phyloP scores from a whole-genome alignment of 768 basidiomycete species.

The Dictyophora rubrovolvata region DNA sequence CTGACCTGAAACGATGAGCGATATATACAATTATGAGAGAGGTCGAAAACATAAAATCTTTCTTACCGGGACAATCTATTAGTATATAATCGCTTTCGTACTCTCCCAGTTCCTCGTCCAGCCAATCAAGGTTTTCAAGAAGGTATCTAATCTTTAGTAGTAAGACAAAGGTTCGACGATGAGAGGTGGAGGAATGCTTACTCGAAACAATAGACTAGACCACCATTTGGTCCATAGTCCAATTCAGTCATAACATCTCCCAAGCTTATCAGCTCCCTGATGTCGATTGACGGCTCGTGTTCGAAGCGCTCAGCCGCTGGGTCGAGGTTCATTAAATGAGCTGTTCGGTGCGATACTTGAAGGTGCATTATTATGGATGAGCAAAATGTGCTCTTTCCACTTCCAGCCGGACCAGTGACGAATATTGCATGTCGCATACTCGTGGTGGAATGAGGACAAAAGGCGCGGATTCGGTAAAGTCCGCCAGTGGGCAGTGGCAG shows the following conservation, averaged over 20 bases:
- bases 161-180: neutral
- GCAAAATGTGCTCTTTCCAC: constrained; percentile 95
- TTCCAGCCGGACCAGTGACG: constrained; percentile 93
- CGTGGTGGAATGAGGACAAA: neutral
- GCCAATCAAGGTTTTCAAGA: constrained; percentile 95
- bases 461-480: neutral
- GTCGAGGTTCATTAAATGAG: constrained; percentile 94
- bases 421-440: constrained; percentile 82
- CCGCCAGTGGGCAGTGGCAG: too few relatives aligned
- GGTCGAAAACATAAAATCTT: neutral
- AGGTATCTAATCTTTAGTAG: constrained; percentile 57
- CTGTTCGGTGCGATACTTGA: constrained; percentile 65
- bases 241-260: constrained; percentile 96
- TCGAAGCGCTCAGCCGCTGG: constrained; percentile 93
- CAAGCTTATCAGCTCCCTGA: constrained; percentile 82
- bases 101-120: constrained; percentile 89
- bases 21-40: neutral
- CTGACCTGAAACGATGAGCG: constrained; percentile 49
- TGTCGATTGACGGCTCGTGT: constrained; percentile 87
- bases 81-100: constrained; percentile 95
- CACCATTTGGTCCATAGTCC: constrained; percentile 93
- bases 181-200: constrained; percentile 40
- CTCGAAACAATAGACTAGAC: constrained; percentile 98
- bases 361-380: constrained; percentile 84
- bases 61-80: constrained; percentile 79